Conservation (phyloP, 768 basidiomycete species). For the Kwoniella mangroviensis region DNA sequence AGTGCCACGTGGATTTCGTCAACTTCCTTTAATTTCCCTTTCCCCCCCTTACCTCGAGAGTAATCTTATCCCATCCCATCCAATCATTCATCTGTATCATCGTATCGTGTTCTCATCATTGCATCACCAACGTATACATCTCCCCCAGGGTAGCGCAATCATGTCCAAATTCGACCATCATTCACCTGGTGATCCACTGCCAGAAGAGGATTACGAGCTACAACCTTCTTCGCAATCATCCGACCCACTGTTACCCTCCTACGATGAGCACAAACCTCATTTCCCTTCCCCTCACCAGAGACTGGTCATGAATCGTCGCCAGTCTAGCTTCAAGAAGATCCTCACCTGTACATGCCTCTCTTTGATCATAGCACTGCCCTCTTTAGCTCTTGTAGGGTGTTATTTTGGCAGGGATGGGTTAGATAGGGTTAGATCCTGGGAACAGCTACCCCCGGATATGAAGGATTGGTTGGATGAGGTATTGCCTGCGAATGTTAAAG, state of each 20-base stretch:
- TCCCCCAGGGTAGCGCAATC: not conserved
- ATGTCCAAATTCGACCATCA: conserved; percentile 24
- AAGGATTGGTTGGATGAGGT: conserved; percentile 46
- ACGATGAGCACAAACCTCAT: conserved; percentile 31
- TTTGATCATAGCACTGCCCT: conserved; percentile 30
- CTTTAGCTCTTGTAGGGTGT: conserved; percentile 34
- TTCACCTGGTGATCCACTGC: conserved; percentile 13
- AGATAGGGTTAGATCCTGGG: conserved; percentile 36
- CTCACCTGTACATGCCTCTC: conserved; percentile 33
- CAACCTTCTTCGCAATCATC: conserved; percentile 30
- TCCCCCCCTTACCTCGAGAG: too few relatives aligned
- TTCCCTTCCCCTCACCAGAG: conserved; percentile 17
- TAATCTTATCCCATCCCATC: too few relatives aligned
- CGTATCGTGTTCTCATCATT: not conserved
- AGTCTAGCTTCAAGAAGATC: conserved; percentile 19
- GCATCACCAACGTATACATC: not conserved
- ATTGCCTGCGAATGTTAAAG: conserved; percentile 11
- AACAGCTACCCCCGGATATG: conserved; percentile 40
- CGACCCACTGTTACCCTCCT: conserved; percentile 43
- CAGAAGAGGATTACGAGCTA: conserved; percentile 49
- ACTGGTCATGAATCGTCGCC: conserved; percentile 7
- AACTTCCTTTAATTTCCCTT: too few relatives aligned
- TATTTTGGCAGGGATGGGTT: conserved; percentile 34
- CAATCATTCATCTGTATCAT: too few relatives aligned
- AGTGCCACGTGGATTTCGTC: too few relatives aligned